Base-by-base conservation (phyloP, 1,284 basidiomycete species). In the Mrakiaceae sp. region DNA sequence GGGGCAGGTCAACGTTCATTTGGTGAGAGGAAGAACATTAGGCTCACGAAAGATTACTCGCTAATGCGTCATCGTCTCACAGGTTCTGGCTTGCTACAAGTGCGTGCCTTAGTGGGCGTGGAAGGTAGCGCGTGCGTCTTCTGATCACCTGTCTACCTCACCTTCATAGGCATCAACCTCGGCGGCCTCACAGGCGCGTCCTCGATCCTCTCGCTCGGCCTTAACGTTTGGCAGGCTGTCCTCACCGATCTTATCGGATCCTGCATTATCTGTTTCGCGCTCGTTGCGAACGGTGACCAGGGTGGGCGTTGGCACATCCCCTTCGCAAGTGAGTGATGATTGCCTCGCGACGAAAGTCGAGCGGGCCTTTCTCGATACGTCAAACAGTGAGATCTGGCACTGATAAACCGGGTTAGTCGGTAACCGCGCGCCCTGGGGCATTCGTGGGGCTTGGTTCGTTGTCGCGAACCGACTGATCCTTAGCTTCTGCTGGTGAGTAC, bases 391-490 rank as follows among this genome's bases (percentile, higher is more conserved):
- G 27, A 27, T 27, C 1, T 27, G 27, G 27, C 27, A 27, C 27
- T 27, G 27, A 27, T 2, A 27, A 27, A 27, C 27, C 27, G 27
- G 27, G 27, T 27, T 27, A 27, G 62, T 66, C 27, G 65, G 55
- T 4, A 66, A 66, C 58, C 46, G 65, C 39, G 46, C 65, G 3
- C 44, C 50, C 9, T 66, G 65, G 65, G 65, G 65, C 12, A 40
- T 66, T 3, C 44, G 65, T 43, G 65, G 65, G 3, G 39, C 58
- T 7, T 63, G 65, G 61, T 66, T 63, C 42, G 62, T 63, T 10
- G 65, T 63, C 11, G 16, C 27, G 46, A 66, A 66, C 44, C 44
- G 65, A 27, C 43, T 66, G 10, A 63, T 66, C n/a, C 54, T 27
- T 5, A 5, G 10, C n/a, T 62, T 10, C 16, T 12, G 47, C 12